A percentile compares a stretch with the other conserved stretches of the same genome.
These are phyloP conservation scores for Arachis stenosperma DNA, from an alignment of 306 rosid genomes.

Conservation along the genomic window DNA sequence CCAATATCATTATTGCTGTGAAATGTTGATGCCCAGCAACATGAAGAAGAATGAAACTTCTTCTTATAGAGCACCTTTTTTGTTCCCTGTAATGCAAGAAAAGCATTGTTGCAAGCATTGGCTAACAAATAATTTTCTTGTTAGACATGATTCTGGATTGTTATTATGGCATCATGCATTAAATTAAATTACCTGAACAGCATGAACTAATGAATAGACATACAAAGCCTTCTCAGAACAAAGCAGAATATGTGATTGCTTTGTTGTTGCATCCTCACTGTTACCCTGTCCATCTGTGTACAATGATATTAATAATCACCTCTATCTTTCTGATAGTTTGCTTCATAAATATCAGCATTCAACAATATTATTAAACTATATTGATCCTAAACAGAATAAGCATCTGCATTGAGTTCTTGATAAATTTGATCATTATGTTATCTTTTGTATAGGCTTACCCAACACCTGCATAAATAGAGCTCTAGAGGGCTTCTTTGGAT, in stretches of 20 bases:
- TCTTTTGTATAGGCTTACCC: slow-evolving; percentile 55
- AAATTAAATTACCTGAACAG: slow-evolving; percentile 62
- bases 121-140: slow-evolving; percentile 13
- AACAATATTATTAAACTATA: slow-evolving; percentile 14
- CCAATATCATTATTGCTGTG: slow-evolving; percentile 51
- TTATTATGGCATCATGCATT: slow-evolving; percentile 23
- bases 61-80: slow-evolving; percentile 90
- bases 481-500: slow-evolving; percentile 86
- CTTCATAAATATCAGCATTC: slow-evolving; percentile 30
- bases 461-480: slow-evolving; percentile 85
- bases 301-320: background rate
- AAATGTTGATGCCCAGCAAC: slow-evolving; percentile 94
- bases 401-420: background rate
- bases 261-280: slow-evolving; percentile 50
- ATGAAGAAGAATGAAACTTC: slow-evolving; percentile 74
- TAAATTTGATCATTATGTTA: slow-evolving; percentile 1
- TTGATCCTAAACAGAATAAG: slow-evolving; percentile 18
- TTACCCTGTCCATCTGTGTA: slow-evolving; percentile 62
- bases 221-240: slow-evolving; percentile 91
- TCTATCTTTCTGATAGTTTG: slow-evolving; percentile 26
- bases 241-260: slow-evolving; percentile 60
- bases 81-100: slow-evolving; percentile 62
- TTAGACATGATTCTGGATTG: slow-evolving; percentile 11
- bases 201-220: slow-evolving; percentile 73
- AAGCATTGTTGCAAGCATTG: slow-evolving; percentile 20